Evolutionary conservation across 495 filamentous ascomycete species (phyloP).

Genomic region (Amphirosellinia nigrospora): DNA sequence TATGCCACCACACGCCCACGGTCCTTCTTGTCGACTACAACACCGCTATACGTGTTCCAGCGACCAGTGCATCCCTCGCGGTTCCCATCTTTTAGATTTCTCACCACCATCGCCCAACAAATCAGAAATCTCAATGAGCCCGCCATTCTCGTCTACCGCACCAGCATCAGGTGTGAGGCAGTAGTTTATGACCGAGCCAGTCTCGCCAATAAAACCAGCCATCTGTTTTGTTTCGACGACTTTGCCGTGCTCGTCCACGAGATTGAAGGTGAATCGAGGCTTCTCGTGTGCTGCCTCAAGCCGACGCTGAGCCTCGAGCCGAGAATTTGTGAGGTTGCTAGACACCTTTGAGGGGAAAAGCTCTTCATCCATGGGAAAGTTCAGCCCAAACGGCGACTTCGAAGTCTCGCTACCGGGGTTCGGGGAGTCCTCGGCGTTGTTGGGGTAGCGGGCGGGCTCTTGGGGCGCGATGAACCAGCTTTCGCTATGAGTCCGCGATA

Average conservation of each 20-base stretch:
- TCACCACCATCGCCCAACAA: constrained; percentile 54
- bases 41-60: constrained; percentile 57
- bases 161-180: constrained; percentile 61
- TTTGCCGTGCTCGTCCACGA: constrained; percentile 59
- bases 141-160: constrained; percentile 60
- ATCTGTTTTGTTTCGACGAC: constrained; percentile 54
- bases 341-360: constrained; percentile 43
- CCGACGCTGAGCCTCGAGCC: constrained; percentile 61
- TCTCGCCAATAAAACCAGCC: constrained; percentile 63
- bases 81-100: constrained; percentile 37
- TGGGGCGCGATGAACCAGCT: constrained; percentile 32
- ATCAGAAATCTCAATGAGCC: constrained; percentile 60
- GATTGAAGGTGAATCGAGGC: constrained; percentile 57
- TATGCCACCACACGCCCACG: constrained; percentile 55
- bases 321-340: constrained; percentile 56
- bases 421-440: constrained; percentile 36
- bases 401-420: constrained; percentile 30
- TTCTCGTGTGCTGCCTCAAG: constrained; percentile 60
- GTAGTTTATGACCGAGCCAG: constrained; percentile 64
- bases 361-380: constrained; percentile 37
- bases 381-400: constrained; percentile 34
- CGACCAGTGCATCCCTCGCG: constrained; percentile 58
- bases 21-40: constrained; percentile 41
- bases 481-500: constrained; percentile 42
- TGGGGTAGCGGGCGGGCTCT: constrained; percentile 32